Evolutionary conservation across 768 basidiomycete genomes (phyloP), one percentile per base, ranked within the genome.

Genomic region (Omphalotus guepiniiformis): DNA sequence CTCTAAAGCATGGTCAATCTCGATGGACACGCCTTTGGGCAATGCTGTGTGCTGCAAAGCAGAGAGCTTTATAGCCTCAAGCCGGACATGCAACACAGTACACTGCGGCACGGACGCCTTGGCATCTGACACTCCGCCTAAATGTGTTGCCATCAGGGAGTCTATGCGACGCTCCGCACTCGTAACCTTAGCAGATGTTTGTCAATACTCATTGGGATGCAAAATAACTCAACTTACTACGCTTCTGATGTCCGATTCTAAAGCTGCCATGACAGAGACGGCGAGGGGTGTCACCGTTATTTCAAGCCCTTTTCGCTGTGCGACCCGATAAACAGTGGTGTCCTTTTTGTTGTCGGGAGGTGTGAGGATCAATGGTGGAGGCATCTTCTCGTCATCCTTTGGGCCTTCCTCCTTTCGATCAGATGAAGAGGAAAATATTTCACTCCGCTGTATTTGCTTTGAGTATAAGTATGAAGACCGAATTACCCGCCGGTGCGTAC

Each of bases 261-360:
- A 56, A 44, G 59, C 59, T 26, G 60, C 57, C n/a, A 67, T 58
- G 37, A 70, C 72, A 15, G 71, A 65, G 29, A 79, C 49, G 15
- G 80, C 39, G 16, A 87, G 65, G 2, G 86, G 85, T 4, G 80
- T 84, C n/a, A 83, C 47, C 35, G 66, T 63, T 15, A 82, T 39
- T 29, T 66, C 62, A 12, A 79, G 39, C 16, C 65, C 63, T 23
- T 63, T 65, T 23, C 55, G 54, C 46, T 63, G 71, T 28, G 62
- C 63, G 25, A 82, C 49, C 23, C 79, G 75, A 28, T 72, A 53
- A 6, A 69, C 69, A 3, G 66, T 73, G 12, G 60, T 63, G 23
- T 55, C 41, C 25, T 46, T 37, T 2, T 23, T 36, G n/a, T 46
- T 46, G 27, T 37, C 21, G 13, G 44, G 44, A 13, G 34, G 16